These are phyloP conservation scores for Akebia trifoliata DNA, from an alignment of 164 flowering plant species.

Conservation along the genomic window DNA sequence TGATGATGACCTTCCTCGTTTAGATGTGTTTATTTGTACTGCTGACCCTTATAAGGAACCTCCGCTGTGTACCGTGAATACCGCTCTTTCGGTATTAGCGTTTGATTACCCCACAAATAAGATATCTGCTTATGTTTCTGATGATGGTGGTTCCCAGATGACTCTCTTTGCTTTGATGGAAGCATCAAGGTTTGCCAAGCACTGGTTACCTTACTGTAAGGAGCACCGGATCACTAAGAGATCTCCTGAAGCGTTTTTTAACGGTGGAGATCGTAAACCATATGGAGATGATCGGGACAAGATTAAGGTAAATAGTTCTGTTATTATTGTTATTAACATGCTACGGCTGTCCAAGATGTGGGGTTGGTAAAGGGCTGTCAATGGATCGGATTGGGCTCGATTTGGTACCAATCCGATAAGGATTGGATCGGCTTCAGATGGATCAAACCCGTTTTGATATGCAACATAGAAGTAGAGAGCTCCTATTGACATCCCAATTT, in stretches of 20 bases:
- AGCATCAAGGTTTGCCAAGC: slow-evolving; percentile 24
- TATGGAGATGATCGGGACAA: slow-evolving; percentile 1
- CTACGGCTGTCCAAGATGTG: neutral
- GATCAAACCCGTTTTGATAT: too few relatives aligned
- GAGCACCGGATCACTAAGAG: slow-evolving; percentile 13
- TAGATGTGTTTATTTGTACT: slow-evolving; percentile 34
- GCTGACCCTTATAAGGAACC: slow-evolving; percentile 37
- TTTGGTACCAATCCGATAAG: too few relatives aligned
- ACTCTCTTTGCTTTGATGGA: slow-evolving; percentile 34
- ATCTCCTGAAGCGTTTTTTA: slow-evolving; percentile 25
- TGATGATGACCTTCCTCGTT: slow-evolving; percentile 14
- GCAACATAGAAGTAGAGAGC: too few relatives aligned
- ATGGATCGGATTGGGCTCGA: too few relatives aligned
- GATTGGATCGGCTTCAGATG: too few relatives aligned
- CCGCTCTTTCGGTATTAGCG: slow-evolving; percentile 27
- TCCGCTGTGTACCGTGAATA: slow-evolving; percentile 20
- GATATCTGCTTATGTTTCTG: slow-evolving; percentile 30
- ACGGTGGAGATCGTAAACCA: neutral
- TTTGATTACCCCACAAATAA: slow-evolving; percentile 26
- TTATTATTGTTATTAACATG: neutral
- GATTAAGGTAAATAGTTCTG: slow-evolving; percentile 12
- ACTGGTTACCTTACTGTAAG: slow-evolving; percentile 31
- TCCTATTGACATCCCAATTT: too few relatives aligned
- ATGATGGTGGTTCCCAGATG: slow-evolving; percentile 30
- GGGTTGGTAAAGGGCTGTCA: too few relatives aligned